Base-by-base conservation (phyloP, 148 eudicot genomes). In the Vaccinium darrowii region DNA sequence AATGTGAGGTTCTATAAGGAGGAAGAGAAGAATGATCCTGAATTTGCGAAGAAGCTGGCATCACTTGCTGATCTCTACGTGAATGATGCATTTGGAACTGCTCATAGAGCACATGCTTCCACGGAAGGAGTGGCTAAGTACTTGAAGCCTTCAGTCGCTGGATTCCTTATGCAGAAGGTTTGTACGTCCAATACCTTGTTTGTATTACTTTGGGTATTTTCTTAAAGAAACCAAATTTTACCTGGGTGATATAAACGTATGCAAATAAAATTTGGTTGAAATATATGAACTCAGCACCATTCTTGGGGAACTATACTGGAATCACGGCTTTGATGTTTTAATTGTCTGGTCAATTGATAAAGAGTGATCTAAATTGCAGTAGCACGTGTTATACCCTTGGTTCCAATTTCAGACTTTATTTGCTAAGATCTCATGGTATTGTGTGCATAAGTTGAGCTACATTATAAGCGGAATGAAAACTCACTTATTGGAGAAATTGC, bases 21-120 rank as follows among this genome's bases (percentile, higher is more conserved):
- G 86, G 98, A 95, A 84, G 98, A 95, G 90, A 95, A 95, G 92
- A 95, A 95, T 60, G 98, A 95, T 12, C 97, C 97, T 43, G 98
- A 91, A 72, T 93, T 94, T 53, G 95, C 98, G 57, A 93, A 93
- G 92, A 93, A 93, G 81, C 90, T 95, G 80, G 98, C 98, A 53
- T 87, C 95, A 5, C 87, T 95, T 14, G 98, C 98, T n/a, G 98
- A 95, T 76, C 80, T 94, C 21, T 95, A 92, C 57, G 98, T 94
- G 79, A 95, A 95, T 84, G 98, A 95, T 89, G 98, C 98, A 5
- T 92, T 94, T 82, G 95, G 98, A 23, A 92, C 94, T 16, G 98
- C 98, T 69, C 98, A 94, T 87, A 90, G 94, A 83, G 98, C 98
- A 50, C 98, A 94, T 85, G 98, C 98, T 56, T 94, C 98, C 53